Evolutionary conservation across 768 basidiomycete species (phyloP), one percentile per base, ranked within the genome.

Genomic region (Leccinum boreale): DNA sequence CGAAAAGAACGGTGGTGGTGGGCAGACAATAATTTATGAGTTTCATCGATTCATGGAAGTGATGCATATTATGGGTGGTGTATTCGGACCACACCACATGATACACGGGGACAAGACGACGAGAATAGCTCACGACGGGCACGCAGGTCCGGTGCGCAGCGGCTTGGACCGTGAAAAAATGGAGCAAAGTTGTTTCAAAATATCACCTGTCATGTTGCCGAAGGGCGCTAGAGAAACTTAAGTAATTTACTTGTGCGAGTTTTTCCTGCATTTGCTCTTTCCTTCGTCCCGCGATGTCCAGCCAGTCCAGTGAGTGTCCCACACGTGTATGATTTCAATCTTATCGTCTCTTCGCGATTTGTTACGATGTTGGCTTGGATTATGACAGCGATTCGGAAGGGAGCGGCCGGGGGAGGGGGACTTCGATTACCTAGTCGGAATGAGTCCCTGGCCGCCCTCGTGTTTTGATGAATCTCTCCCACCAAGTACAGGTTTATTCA

Each of bases 401-500:
- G 29, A 14, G 49, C 29, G 29, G 49, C 49, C 49, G 49, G 29
- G 49, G 15, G 9, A 31, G 29, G 12, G 12, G 23, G 45, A 4
- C 28, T 31, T 50, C 47, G 31, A 11, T 33, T 33, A 33, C 31
- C 31, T 28, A 24, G 26, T 24, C 26, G 24, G 47, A 28, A 48
- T 12, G 47, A 28, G 47, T n/a, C 28, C 47, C 6, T 54, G 12
- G 31, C 29, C 33, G 4, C 17, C 56, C 56, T 44, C 56, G 31
- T 57, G 56, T 57, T 31, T 33, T 56, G 56, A 57, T 57, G 42
- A 17, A 19, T 5, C 42, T 33, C 36, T 33, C 36, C 31, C 56
- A 26, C 56, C 31, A 17, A 12, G 56, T 45, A 57, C 56, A 57
- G 56, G 54, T 35, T 57, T 33, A 24, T 42, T 56, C 23, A 57